Percentiles rank a stretch among this genome's conserved stretches.
Conservation (phyloP, 768 basidiomycete genomes). For the Agaricus subrufescens region DNA sequence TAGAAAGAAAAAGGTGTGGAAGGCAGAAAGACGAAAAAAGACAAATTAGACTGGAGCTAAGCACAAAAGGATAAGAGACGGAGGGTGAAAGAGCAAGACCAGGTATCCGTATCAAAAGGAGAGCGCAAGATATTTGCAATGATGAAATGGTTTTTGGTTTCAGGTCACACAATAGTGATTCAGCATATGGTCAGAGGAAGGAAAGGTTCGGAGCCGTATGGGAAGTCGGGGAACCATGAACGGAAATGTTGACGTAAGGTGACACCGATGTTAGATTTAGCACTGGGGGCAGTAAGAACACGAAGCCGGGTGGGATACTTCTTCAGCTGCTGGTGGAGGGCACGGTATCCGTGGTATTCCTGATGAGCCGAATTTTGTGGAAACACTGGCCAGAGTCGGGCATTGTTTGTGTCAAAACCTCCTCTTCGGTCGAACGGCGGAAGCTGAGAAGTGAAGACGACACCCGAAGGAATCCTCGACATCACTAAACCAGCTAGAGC, state of each 20-base stretch:
- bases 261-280: slow-evolving; percentile 1
- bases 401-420: background rate
- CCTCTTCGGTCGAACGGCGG: background rate
- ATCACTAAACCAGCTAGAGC: slow-evolving; percentile 7
- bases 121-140: background rate
- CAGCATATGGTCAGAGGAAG: slow-evolving; percentile 7
- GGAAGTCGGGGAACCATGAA: slow-evolving; percentile 10
- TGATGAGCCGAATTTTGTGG: background rate
- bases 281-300: background rate
- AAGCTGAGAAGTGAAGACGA: slow-evolving; percentile 5
- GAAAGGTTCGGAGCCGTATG: slow-evolving; percentile 2
- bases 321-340: slow-evolving; percentile 5
- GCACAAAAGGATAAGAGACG: background rate
- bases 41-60: background rate
- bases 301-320: slow-evolving; percentile 7
- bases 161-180: background rate
- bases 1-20: background rate
- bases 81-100: background rate
- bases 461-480: slow-evolving; percentile 11
- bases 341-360: background rate
- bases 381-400: slow-evolving; percentile 8
- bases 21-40: background rate
- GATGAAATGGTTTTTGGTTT: background rate
- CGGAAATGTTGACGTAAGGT: slow-evolving; percentile 6
- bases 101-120: background rate